Evolutionary conservation across 2,329 filamentous ascomycete species (phyloP).

Genomic region (Pyrenochaeta sp.): DNA sequence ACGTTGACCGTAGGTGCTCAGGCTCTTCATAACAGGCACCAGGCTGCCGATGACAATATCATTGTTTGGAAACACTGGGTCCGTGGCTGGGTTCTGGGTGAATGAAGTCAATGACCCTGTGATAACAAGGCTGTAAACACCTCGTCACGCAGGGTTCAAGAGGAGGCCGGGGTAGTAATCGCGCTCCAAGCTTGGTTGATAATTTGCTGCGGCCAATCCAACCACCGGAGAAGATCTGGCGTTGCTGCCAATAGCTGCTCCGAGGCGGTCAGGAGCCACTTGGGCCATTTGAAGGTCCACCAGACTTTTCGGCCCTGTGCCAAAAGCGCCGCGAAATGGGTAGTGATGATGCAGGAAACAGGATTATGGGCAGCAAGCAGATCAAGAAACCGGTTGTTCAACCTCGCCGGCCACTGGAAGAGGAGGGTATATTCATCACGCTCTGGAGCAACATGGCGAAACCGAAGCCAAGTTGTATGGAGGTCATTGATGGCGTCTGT

Average conservation of each 20-base stretch:
- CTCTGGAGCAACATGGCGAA: slow-evolving; percentile 24
- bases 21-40: too few species aligned
- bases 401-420: slow-evolving; percentile 33
- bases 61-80: too few species aligned
- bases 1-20: too few species aligned
- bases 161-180: background rate
- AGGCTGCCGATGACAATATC: too few species aligned
- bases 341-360: slow-evolving; percentile 37
- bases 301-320: slow-evolving; percentile 31
- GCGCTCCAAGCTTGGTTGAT: slow-evolving; percentile 15
- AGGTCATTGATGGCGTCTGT: slow-evolving; percentile 32
- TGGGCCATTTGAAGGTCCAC: slow-evolving; percentile 42
- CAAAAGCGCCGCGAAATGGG: slow-evolving; percentile 37
- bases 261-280: slow-evolving; percentile 32
- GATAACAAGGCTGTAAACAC: too few species aligned
- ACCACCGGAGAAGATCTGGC: slow-evolving; percentile 38
- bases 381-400: slow-evolving; percentile 33
- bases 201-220: slow-evolving; percentile 37
- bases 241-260: slow-evolving; percentile 30
- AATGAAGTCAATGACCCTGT: too few species aligned
- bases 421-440: slow-evolving; percentile 34
- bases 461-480: slow-evolving; percentile 27
- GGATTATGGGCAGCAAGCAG: slow-evolving; percentile 37
- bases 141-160: background rate
- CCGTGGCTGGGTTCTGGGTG: too few species aligned